These are phyloP conservation scores for Euphrasia arctica DNA, from an alignment of 305 asterid genomes.

Conservation along the genomic window DNA sequence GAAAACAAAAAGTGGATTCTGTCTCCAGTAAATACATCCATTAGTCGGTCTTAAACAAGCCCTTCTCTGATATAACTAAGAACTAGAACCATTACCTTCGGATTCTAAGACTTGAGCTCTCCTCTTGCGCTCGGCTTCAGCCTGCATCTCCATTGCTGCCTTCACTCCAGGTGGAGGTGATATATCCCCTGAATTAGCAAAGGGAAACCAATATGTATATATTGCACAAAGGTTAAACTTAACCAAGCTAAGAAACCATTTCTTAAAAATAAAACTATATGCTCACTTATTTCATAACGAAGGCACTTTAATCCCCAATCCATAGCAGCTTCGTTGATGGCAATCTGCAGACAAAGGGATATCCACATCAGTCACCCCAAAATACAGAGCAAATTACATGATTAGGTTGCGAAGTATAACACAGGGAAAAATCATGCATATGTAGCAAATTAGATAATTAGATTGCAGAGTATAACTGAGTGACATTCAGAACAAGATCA, in stretches of 20 bases:
- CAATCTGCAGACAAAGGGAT: conserved; percentile 45
- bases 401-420: too few relatives aligned
- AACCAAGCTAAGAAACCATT: not conserved
- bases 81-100: conserved; percentile 45
- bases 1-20: too few relatives aligned
- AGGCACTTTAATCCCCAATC: conserved; percentile 79
- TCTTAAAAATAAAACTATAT: not conserved
- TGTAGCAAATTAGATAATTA: too few relatives aligned
- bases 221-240: not conserved
- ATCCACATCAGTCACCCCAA: conserved; percentile 9
- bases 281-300: conserved; percentile 77
- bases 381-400: too few relatives aligned
- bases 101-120: conserved; percentile 79
- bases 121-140: conserved; percentile 82
- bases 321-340: conserved; percentile 69
- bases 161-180: conserved; percentile 77
- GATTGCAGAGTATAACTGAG: too few relatives aligned
- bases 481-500: too few relatives aligned
- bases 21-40: too few relatives aligned
- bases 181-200: conserved; percentile 56
- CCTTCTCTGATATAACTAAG: too few relatives aligned
- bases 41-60: too few relatives aligned
- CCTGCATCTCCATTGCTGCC: conserved; percentile 91
- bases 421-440: too few relatives aligned
- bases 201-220: not conserved